Evolutionary conservation across 345 rosid species (phyloP), one percentile per base, ranked within the genome.

Genomic region (Noccaea bulbosa): DNA sequence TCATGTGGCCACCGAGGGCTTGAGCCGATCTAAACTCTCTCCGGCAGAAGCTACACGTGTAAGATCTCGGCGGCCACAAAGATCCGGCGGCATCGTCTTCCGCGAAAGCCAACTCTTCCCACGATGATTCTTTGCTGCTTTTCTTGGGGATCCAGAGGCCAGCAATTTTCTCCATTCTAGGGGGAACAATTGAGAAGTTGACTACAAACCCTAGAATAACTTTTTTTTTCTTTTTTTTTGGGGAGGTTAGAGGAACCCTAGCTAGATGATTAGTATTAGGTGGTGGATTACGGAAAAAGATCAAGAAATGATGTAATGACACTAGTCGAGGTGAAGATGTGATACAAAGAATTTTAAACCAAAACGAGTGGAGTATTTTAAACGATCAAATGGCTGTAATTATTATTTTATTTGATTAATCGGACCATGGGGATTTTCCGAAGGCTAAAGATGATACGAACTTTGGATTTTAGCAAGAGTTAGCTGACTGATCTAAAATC

Each of bases 1-100:
- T 91, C 97, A 91, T 92, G 74, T 92, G 97, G 55, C 97, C 97
- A 24, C 97, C 97, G 11, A 91, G 86, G 51, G 97, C 97, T 85
- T 86, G 98, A 67, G 96, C 96, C 56, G 94, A 89, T 75, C 84
- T 80, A 68, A 92, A 91, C 72, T 91, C 93, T 80, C 96, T 80
- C 60, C 84, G 82, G 60, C 97, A 91, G 39, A 89, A 89, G 83
- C 87, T 89, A 59, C 97, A 91, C 50, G 90, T 71, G 72, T 91
- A 89, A 70, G 88, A 89, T 83, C 96, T 90, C 14, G 98, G 96
- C n/a, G 98, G 98, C 96, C 98, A 92, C 68, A 83, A 55, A 20
- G 84, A 34, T 40, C 93, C 93, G 2, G 88, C 82, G 0, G 93
- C 85, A 73, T 92, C 98, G 66, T 92, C 98, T 77, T 85, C 89